phyloP scores from a whole-genome alignment of 345 rosid species.

The Odontarrhena argentea region DNA sequence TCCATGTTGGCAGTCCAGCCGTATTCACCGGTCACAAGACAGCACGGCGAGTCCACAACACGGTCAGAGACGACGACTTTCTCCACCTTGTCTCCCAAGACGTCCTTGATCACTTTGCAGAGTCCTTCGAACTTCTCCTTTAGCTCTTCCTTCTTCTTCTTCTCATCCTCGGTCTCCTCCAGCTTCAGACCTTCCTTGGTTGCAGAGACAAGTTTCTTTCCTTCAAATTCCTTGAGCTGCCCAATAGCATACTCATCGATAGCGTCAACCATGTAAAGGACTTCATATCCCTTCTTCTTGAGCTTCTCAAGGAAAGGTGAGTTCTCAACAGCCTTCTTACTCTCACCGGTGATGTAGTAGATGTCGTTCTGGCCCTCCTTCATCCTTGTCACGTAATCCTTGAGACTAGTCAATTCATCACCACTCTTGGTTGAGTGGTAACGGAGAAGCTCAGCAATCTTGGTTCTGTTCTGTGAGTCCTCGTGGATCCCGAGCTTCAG shows the following conservation, averaged over 20 bases:
- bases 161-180: slow-evolving; percentile 80
- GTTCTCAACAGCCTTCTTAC: slow-evolving; percentile 93
- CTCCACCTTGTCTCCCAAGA: slow-evolving; percentile 77
- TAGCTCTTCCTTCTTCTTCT: slow-evolving; percentile 60
- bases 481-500: slow-evolving; percentile 88
- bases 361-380: slow-evolving; percentile 87
- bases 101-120: slow-evolving; percentile 89
- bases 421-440: slow-evolving; percentile 96
- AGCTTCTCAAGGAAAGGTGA: slow-evolving; percentile 94
- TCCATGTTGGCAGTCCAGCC: slow-evolving; percentile 97
- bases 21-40: slow-evolving; percentile 82
- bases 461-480: slow-evolving; percentile 74
- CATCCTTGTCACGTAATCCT: slow-evolving; percentile 94
- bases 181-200: slow-evolving; percentile 87
- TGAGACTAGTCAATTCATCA: slow-evolving; percentile 81
- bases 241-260: slow-evolving; percentile 86
- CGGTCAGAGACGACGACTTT: slow-evolving; percentile 86
- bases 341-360: slow-evolving; percentile 88
- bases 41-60: slow-evolving; percentile 88
- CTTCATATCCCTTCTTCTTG: slow-evolving; percentile 87
- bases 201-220: slow-evolving; percentile 83
- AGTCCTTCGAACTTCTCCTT: slow-evolving; percentile 81
- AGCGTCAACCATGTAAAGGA: slow-evolving; percentile 83
- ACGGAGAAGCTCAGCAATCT: slow-evolving; percentile 79
- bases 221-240: slow-evolving; percentile 87